Evolutionary conservation across 2,329 filamentous ascomycete genomes (phyloP), one percentile per base, ranked within the genome.

Genomic region (Diaporthe batatas): DNA sequence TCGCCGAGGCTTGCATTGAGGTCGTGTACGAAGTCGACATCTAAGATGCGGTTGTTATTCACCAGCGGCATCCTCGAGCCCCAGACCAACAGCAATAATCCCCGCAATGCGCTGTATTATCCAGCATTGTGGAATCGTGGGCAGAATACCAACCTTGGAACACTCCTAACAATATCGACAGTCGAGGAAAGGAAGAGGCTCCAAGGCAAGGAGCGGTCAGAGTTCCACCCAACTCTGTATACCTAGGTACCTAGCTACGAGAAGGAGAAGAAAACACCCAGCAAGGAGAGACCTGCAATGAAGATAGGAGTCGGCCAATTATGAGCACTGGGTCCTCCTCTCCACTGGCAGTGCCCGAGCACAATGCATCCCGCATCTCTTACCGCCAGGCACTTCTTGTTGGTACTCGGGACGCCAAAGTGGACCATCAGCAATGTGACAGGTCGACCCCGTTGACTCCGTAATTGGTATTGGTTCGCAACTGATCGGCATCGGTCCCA

Each of bases 401-500:
- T 2, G 29, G 5, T 32, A 32, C n/a, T 67, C 62, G 62, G 62
- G 18, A n/a, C 62, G 47, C 62, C 62, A 32, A 39, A 25, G 62
- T 53, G 62, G 62, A 29, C 12, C 62, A 39, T n/a, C 6, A 8
- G 6, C 21, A 14, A 67, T 39, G 32, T 67, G 47, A 53, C 12
- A 67, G 47, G 29, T 53, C 62, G 58, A 39, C 62, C 47, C 32
- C 39, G 32, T n/a, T 29, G 29, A 29, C 29, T 29, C 29, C 29
- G 29, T 23, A 39, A 67, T 53, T 39, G n/a, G 47, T 39, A 67
- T 53, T 49, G 62, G 62, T 10, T 36, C n/a, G 62, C 32, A 67
- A 67, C 62, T 53, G 62, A 53, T 53, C 47, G n/a, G 25, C 62
- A 53, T 34, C 32, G 62, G 62, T 16, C 29, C 47, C 62, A 67